Percentiles rank a stretch among this genome's conserved stretches.
Evolutionary conservation across 2,329 filamentous ascomycete genomes (phyloP).

Genomic region (Claviceps spartinae): DNA sequence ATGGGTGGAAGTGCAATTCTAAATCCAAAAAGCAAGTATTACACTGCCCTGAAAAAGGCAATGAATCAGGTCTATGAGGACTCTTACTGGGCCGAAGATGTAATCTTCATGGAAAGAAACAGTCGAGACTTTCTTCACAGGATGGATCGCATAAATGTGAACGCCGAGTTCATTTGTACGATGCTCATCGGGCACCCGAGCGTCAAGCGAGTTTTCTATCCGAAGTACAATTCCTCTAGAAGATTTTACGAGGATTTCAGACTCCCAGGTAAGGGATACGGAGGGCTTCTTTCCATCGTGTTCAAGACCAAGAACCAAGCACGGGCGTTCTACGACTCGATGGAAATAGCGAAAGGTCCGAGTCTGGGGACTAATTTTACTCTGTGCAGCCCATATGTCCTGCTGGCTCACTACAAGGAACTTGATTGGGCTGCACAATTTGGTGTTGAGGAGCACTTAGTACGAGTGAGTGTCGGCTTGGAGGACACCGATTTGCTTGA

Average conservation of each 20-base stretch:
- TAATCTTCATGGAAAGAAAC: constrained; percentile 90
- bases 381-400: constrained; percentile 75
- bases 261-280: constrained; percentile 67
- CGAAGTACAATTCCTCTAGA: constrained; percentile 59
- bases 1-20: constrained; percentile 74
- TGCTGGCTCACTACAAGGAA: constrained; percentile 84
- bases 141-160: constrained; percentile 72
- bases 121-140: constrained; percentile 79
- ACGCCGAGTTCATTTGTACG: constrained; percentile 71
- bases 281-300: constrained; percentile 73
- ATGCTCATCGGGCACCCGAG: constrained; percentile 45
- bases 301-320: constrained; percentile 61
- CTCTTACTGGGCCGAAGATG: constrained; percentile 88
- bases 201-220: constrained; percentile 77
- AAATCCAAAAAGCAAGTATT: constrained; percentile 56
- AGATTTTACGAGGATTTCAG: constrained; percentile 67
- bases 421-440: constrained; percentile 78
- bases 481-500: constrained; percentile 61
- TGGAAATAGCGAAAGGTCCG: constrained; percentile 85
- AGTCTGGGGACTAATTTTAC: constrained; percentile 97
- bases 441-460: constrained; percentile 66
- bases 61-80: constrained; percentile 62
- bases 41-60: constrained; percentile 51
- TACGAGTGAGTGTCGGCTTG: constrained; percentile 80
- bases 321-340: constrained; percentile 67